phyloP scores from a whole-genome alignment of 768 basidiomycete species.

The Hygrophoropsis aurantiaca region DNA sequence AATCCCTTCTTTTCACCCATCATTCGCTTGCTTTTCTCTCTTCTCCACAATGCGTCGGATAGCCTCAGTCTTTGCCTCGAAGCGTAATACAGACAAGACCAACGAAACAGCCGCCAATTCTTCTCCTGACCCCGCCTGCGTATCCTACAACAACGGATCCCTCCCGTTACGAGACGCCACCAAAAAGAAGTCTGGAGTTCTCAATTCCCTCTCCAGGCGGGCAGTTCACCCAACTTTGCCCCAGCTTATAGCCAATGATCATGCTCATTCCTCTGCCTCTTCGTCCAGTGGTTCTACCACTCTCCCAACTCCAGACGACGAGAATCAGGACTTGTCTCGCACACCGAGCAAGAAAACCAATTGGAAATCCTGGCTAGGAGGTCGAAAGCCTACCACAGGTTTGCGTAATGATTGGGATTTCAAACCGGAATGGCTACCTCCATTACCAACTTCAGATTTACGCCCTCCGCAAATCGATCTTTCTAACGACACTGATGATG shows the following conservation, averaged over 20 bases:
- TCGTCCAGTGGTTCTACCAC: constrained; percentile 53
- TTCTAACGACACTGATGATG: constrained; percentile 29
- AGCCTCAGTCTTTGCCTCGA: constrained; percentile 52
- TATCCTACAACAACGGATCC: constrained; percentile 16
- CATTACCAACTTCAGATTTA: constrained; percentile 18
- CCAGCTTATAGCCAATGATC: constrained; percentile 29
- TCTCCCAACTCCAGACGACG: constrained; percentile 63
- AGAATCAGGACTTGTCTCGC: constrained; percentile 34
- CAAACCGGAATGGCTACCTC: constrained; percentile 31
- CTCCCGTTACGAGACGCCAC: constrained; percentile 11
- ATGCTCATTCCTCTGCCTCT: constrained; percentile 58
- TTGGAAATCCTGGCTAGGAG: constrained; percentile 59
- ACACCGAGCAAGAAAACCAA: constrained; percentile 42
- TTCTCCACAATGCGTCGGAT: constrained; percentile 59
- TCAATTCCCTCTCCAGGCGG: constrained; percentile 30
- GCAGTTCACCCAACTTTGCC: constrained; percentile 15
- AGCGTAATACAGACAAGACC: constrained; percentile 34
- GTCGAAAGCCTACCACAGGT: constrained; percentile 26
- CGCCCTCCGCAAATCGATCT: constrained; percentile 21
- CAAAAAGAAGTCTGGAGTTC: constrained; percentile 21
- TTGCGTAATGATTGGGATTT: constrained; percentile 24
- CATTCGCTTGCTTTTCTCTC: constrained; percentile 17
- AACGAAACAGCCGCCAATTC: constrained; percentile 13
- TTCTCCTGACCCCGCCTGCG: constrained; percentile 6
- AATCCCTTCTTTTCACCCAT: constrained; percentile 4